Percentiles rank a stretch among this genome's conserved stretches.
These are phyloP conservation scores for Cystofilobasidium ferigula DNA, from an alignment of 768 basidiomycete genomes.

Conservation along the genomic window DNA sequence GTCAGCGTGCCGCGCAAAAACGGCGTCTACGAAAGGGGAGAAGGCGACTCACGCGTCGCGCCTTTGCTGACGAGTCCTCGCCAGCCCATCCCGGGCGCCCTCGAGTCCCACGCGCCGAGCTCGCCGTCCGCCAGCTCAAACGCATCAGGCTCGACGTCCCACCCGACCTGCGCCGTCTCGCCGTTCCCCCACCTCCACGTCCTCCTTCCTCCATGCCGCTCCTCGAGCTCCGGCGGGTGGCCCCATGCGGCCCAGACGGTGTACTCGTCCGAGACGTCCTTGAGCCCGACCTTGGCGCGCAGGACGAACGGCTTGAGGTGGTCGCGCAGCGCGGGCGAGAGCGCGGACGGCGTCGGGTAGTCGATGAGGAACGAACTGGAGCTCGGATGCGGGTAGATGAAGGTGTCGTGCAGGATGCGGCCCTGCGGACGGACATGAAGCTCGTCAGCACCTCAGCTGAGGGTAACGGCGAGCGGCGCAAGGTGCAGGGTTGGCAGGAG, in stretches of 20 bases:
- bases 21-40: neutral
- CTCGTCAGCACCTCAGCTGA: neutral
- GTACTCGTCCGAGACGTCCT: slow-evolving; percentile 64
- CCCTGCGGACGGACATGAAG: slow-evolving; percentile 47
- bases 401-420: slow-evolving; percentile 75
- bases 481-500: too few relatives aligned
- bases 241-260: slow-evolving; percentile 72
- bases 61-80: slow-evolving; percentile 61
- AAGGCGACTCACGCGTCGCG: slow-evolving; percentile 52
- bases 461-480: too few relatives aligned
- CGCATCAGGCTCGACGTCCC: slow-evolving; percentile 6
- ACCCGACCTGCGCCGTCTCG: slow-evolving; percentile 37
- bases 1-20: neutral
- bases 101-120: slow-evolving; percentile 37
- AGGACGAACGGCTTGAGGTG: slow-evolving; percentile 74
- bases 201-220: slow-evolving; percentile 29
- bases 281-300: slow-evolving; percentile 75
- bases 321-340: slow-evolving; percentile 45
- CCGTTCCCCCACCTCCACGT: slow-evolving; percentile 55
- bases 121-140: slow-evolving; percentile 27
- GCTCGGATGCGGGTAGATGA: slow-evolving; percentile 59
- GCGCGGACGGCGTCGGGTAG: slow-evolving; percentile 26
- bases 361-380: slow-evolving; percentile 39
- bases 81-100: slow-evolving; percentile 57
- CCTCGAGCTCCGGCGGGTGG: neutral